Conservation (phyloP, 768 basidiomycete genomes). For the Ramaria sp. region DNA sequence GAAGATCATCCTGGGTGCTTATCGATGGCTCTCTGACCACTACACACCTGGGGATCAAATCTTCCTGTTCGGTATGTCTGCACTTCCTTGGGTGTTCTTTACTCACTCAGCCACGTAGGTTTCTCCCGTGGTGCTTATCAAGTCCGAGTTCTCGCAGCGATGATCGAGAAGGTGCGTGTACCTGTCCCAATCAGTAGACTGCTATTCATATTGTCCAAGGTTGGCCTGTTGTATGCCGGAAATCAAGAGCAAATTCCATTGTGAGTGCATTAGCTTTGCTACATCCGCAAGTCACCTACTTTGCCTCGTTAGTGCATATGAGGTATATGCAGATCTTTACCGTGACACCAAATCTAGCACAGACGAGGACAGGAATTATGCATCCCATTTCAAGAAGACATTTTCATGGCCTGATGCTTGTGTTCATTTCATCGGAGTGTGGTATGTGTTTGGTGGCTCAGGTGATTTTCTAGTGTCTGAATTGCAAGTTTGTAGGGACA, state of each 20-base stretch:
- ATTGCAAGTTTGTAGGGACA: slow-evolving; percentile 28
- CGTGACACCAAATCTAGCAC: neutral
- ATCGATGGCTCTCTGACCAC: slow-evolving; percentile 31
- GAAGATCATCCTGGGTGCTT: slow-evolving; percentile 24
- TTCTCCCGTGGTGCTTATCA: slow-evolving; percentile 42
- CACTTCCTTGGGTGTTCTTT: neutral
- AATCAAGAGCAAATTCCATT: slow-evolving; percentile 33
- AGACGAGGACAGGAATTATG: neutral
- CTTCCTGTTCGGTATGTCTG: slow-evolving; percentile 29
- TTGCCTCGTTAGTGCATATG: slow-evolving; percentile 23
- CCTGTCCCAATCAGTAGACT: neutral
- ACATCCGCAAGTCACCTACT: neutral
- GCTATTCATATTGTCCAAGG: slow-evolving; percentile 15
- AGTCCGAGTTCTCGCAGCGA: slow-evolving; percentile 32
- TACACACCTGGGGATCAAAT: slow-evolving; percentile 29
- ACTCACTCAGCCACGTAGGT: slow-evolving; percentile 17
- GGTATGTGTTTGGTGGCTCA: slow-evolving; percentile 18
- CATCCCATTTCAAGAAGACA: slow-evolving; percentile 23
- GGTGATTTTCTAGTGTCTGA: neutral
- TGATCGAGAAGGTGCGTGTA: slow-evolving; percentile 27
- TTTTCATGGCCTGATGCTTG: slow-evolving; percentile 25
- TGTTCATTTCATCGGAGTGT: slow-evolving; percentile 36
- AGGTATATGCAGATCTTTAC: slow-evolving; percentile 23
- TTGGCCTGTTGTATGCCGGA: slow-evolving; percentile 29
- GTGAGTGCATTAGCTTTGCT: slow-evolving; percentile 12